Evolutionary conservation across 352 stramenopile species (phyloP).

Genomic region (Globisporangium nunn): DNA sequence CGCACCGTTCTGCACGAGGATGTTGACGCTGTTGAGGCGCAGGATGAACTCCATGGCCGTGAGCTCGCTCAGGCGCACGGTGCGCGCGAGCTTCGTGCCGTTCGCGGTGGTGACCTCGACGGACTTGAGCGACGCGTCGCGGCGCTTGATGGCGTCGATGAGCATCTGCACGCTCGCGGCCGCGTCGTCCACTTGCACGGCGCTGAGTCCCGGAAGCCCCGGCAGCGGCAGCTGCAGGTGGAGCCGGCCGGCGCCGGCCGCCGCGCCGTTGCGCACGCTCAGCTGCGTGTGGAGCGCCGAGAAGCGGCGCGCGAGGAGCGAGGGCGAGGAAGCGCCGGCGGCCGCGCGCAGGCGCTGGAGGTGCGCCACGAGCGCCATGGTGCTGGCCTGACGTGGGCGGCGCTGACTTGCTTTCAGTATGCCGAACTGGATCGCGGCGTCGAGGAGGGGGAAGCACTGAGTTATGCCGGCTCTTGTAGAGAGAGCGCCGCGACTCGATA

Average conservation of each 20-base stretch:
- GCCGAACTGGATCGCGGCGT: too few relatives aligned
- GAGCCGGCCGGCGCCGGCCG: constrained; percentile 28
- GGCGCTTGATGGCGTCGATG: constrained; percentile 40
- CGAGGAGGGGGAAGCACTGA: too few relatives aligned
- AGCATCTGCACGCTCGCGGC: constrained; percentile 39
- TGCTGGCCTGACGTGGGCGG: not conserved
- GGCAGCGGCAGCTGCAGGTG: constrained; percentile 58
- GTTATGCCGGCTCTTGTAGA: too few relatives aligned
- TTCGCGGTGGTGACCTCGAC: constrained; percentile 64
- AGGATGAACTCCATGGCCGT: constrained; percentile 63
- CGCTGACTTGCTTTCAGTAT: too few relatives aligned
- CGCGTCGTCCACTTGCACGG: constrained; percentile 31
- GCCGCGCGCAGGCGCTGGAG: constrained; percentile 6
- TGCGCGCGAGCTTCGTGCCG: constrained; percentile 60
- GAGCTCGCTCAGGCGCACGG: constrained; percentile 51
- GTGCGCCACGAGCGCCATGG: constrained; percentile 9
- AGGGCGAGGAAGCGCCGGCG: not conserved
- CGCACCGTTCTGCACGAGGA: constrained; percentile 43
- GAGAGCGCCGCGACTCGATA: too few relatives aligned
- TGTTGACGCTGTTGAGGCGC: constrained; percentile 58
- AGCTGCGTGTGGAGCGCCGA: constrained; percentile 25
- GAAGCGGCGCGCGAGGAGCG: not conserved
- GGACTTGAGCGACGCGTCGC: constrained; percentile 48
- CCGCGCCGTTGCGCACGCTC: constrained; percentile 38
- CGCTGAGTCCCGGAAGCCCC: constrained; percentile 41